Percentiles rank a stretch among this genome's conserved stretches.
These are phyloP conservation scores for Pyrenochaeta sp. DNA, from an alignment of 2,329 filamentous ascomycete species.

Conservation along the genomic window DNA sequence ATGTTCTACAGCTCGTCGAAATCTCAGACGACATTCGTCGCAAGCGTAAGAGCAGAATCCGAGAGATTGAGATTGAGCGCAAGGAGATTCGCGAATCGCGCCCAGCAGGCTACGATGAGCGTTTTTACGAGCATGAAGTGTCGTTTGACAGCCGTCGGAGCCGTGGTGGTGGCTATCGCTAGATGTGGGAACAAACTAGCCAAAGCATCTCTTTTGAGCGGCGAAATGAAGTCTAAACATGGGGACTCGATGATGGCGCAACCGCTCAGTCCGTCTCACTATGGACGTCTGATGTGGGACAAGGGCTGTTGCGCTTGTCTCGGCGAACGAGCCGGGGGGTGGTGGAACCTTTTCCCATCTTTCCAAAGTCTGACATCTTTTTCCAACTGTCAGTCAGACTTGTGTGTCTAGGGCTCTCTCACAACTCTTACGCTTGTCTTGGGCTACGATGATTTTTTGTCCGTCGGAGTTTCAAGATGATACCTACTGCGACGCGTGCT, in stretches of 20 bases:
- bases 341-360: too few relatives aligned
- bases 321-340: constrained; percentile 16
- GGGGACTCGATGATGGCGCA: constrained; percentile 11
- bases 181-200: constrained; percentile 17
- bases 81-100: constrained; percentile 59
- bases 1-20: constrained; percentile 83
- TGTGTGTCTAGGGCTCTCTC: too few relatives aligned
- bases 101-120: constrained; percentile 65
- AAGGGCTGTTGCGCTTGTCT: constrained; percentile 19
- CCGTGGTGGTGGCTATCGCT: constrained; percentile 46
- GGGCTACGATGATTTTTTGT: too few relatives aligned
- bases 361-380: too few relatives aligned
- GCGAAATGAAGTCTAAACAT: too few relatives aligned
- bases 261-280: constrained; percentile 12
- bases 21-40: constrained; percentile 82
- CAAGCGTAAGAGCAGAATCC: constrained; percentile 65
- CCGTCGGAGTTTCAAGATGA: constrained; percentile 38
- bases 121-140: constrained; percentile 72
- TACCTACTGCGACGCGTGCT: too few relatives aligned
- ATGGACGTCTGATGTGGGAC: constrained; percentile 15
- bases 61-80: constrained; percentile 68
- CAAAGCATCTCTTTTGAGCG: too few relatives aligned
- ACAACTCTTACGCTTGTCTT: too few relatives aligned
- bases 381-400: constrained; percentile 1
- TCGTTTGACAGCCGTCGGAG: constrained; percentile 62